These are phyloP conservation scores for Pestalotiopsis sp. DNA, from an alignment of 2,329 filamentous ascomycete genomes.

Conservation along the genomic window DNA sequence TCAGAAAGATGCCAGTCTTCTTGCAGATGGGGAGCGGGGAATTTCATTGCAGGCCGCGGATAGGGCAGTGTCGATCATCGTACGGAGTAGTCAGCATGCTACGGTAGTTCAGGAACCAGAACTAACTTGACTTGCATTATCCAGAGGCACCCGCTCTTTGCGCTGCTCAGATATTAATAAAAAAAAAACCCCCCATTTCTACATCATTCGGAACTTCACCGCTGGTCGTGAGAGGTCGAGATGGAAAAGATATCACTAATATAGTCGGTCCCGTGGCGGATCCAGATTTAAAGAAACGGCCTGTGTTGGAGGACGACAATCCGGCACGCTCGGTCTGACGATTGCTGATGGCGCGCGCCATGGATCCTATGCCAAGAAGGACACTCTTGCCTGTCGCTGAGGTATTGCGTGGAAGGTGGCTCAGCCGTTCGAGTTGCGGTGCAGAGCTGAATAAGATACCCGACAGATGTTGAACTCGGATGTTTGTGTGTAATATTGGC, in stretches of 20 bases:
- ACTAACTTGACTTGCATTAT: not conserved
- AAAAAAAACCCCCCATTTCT: not conserved
- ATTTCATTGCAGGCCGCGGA: conserved; percentile 8
- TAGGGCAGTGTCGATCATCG: conserved; percentile 9
- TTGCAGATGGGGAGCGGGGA: not conserved
- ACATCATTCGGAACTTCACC: not conserved
- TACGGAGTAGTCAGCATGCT: not conserved
- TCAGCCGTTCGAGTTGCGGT: not conserved
- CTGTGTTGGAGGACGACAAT: not conserved
- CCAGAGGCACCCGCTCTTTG: not conserved
- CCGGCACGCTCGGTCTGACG: conserved; percentile 5
- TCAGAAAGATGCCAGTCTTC: not conserved
- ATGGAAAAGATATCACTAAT: not conserved
- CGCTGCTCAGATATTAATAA: not conserved
- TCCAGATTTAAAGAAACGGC: not conserved
- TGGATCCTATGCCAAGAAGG: not conserved
- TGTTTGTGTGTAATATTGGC: not conserved
- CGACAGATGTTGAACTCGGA: not conserved
- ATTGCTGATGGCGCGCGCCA: not conserved
- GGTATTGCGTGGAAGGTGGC: not conserved
- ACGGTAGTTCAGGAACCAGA: not conserved
- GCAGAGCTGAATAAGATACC: not conserved
- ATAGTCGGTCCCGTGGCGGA: not conserved
- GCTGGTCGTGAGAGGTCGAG: not conserved
- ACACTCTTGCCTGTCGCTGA: not conserved